Conservation (phyloP, 148 eudicot species). For the Rhododendron henanense region DNA sequence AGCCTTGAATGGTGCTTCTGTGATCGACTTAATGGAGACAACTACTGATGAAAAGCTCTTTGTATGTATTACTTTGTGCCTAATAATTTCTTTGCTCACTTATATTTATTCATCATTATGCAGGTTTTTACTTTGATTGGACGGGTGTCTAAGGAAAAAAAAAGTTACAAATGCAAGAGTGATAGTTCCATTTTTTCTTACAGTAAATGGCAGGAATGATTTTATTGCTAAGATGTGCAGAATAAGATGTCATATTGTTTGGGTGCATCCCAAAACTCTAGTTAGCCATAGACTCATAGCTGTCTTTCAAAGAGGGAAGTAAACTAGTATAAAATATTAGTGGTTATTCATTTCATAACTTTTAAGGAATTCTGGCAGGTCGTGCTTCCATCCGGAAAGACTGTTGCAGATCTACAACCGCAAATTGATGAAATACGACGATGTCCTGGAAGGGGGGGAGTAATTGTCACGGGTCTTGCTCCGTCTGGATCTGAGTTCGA, state of each 20-base stretch:
- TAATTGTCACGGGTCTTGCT: constrained; percentile 59
- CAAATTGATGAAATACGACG: constrained; percentile 40
- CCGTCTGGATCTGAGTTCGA: constrained; percentile 64
- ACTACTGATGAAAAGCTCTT: constrained; percentile 43
- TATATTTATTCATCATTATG: background rate
- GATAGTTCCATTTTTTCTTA: background rate
- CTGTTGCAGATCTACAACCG: constrained; percentile 49
- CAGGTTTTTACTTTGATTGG: background rate
- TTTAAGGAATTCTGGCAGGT: constrained; percentile 28
- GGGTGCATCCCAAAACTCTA: background rate
- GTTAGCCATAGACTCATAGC: background rate
- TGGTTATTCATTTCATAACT: constrained; percentile 26
- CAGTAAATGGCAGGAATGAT: background rate
- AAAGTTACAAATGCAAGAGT: background rate
- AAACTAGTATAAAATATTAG: background rate
- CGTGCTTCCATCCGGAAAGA: constrained; percentile 60
- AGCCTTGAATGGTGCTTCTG: constrained; percentile 37
- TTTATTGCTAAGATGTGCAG: background rate
- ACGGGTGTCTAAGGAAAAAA: background rate
- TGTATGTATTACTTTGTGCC: constrained; percentile 32
- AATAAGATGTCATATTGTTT: background rate
- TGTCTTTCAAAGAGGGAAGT: background rate
- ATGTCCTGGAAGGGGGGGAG: constrained; percentile 49
- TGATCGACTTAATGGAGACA: constrained; percentile 48
- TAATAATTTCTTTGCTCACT: background rate